Base-by-base conservation (phyloP, 2,329 filamentous ascomycete species). In the Piedraia hortae region DNA sequence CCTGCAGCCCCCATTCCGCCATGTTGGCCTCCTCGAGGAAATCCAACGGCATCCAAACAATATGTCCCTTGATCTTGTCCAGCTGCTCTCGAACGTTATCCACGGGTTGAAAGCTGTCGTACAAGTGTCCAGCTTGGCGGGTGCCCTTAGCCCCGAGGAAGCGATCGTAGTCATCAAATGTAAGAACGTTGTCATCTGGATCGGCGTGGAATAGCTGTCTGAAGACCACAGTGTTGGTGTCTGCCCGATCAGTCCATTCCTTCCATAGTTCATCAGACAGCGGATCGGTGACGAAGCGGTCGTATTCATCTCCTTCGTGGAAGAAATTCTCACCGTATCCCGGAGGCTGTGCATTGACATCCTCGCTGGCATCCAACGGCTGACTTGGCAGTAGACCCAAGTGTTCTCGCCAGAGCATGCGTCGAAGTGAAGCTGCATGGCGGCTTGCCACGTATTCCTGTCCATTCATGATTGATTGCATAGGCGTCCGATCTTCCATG, bases 11-110 rank as follows among this genome's bases (percentile, higher is more conserved):
- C 36, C 60, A 62, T 50, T 91, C 80, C 0, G 80, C 80, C 78
- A 93, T 88, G 35, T 74, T 59, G 0, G 68, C 77, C 31, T 89
- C 66, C 35, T 61, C 56, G 39, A 93, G 46, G 41, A 90, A 93
- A 20, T 78, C 62, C 36, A 93, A 44, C n/a, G 78, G 78, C 67
- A 90, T 82, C 74, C 75, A 88, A 4, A 93, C 82, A 18, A 93
- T 45, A 50, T 93, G 82, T 0, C 82, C 82, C 47, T 34, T 35
- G 33, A 93, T 63, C 38, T 69, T 56, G 35, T 77, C 66, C 21
- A 93, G 51, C 43, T 82, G 77, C 31, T 56, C 44, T 9, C 73
- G 59, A 4, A 85, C 64, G 24, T 88, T 68, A 12, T 66, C 54
- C 0, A 65, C 59, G 0, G 72, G 69, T 42, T 71, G 58, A 44